phyloP scores from a whole-genome alignment of 306 rosid genomes.

The Prunus mume region DNA sequence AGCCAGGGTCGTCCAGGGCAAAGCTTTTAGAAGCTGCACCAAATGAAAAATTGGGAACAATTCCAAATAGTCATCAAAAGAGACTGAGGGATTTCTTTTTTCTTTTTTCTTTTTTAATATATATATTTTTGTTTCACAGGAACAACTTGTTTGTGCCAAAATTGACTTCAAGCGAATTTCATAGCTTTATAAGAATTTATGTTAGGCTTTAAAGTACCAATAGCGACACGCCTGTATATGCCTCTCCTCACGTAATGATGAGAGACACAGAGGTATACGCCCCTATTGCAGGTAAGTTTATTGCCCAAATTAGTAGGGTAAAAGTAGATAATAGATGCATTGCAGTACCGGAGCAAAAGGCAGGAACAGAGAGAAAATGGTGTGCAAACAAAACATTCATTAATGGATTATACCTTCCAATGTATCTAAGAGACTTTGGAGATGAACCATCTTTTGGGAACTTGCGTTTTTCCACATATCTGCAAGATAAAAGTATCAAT shows the following conservation, averaged over 20 bases:
- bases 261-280: too few relatives aligned
- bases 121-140: too few relatives aligned
- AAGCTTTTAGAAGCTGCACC: background rate
- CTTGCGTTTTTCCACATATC: slow-evolving; percentile 84
- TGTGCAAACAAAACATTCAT: too few relatives aligned
- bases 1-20: background rate
- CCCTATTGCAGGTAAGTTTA: too few relatives aligned
- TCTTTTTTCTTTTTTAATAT: too few relatives aligned
- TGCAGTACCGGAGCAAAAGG: slow-evolving; percentile 42
- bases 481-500: slow-evolving; percentile 18
- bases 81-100: background rate
- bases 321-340: background rate
- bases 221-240: too few relatives aligned
- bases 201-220: too few relatives aligned
- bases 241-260: too few relatives aligned
- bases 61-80: background rate
- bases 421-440: slow-evolving; percentile 87
- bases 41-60: background rate
- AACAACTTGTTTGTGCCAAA: too few relatives aligned
- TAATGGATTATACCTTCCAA: slow-evolving; percentile 59
- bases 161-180: too few relatives aligned
- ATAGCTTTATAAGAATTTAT: too few relatives aligned
- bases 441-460: slow-evolving; percentile 79
- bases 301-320: background rate
- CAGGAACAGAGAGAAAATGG: background rate